phyloP scores from a whole-genome alignment of 139 green algal genomes.

The Chlorella sorokiniana region DNA sequence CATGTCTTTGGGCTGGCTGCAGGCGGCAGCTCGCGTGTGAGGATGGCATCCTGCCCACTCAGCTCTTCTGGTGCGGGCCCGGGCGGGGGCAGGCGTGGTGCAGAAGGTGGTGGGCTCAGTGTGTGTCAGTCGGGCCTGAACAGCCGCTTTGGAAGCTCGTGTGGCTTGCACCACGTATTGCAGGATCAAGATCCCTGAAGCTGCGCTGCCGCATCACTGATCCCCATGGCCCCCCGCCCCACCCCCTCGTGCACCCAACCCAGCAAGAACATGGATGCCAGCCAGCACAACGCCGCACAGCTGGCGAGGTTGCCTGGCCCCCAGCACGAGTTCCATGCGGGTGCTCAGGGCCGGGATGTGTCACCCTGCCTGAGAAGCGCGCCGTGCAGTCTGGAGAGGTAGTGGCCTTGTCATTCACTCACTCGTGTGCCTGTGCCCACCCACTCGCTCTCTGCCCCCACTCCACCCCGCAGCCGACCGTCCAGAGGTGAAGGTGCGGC shows the following conservation, averaged over 20 bases:
- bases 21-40: background rate
- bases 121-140: too few relatives aligned
- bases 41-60: background rate
- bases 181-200: too few relatives aligned
- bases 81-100: too few relatives aligned
- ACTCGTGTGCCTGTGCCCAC: too few relatives aligned
- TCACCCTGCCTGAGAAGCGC: background rate
- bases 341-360: background rate
- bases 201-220: too few relatives aligned
- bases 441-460: background rate
- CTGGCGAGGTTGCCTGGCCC: background rate
- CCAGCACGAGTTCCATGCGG: background rate
- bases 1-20: background rate
- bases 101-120: too few relatives aligned
- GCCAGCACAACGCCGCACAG: background rate
- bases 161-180: too few relatives aligned
- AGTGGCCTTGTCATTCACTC: background rate
- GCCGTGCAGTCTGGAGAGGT: too few relatives aligned
- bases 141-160: too few relatives aligned
- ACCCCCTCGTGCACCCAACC: too few relatives aligned
- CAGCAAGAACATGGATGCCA: background rate
- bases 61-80: conserved; percentile 12
- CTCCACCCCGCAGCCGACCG: background rate
- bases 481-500: background rate
- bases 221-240: too few relatives aligned